phyloP scores from a whole-genome alignment of 202 grass and related monocot genomes.

The Tripidium arundinaceum region DNA sequence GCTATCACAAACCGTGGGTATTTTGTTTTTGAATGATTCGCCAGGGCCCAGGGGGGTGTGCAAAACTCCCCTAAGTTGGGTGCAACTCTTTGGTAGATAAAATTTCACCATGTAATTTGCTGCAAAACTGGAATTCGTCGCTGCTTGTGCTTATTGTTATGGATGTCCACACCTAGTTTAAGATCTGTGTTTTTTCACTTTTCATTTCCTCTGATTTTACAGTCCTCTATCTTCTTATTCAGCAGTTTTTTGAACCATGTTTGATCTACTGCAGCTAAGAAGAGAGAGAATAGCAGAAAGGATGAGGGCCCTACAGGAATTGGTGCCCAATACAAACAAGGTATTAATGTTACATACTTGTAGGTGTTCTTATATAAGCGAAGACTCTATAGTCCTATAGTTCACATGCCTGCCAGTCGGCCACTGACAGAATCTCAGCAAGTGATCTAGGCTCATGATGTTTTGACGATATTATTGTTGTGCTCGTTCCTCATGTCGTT shows the following conservation, averaged over 20 bases:
- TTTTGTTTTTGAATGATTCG: no score
- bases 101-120: no score
- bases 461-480: not conserved
- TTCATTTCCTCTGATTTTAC: not conserved
- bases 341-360: slow-evolving; percentile 34
- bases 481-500: not conserved
- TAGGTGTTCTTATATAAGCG: slow-evolving; percentile 30
- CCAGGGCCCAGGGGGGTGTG: no score
- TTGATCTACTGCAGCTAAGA: slow-evolving; percentile 66
- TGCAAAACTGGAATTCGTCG: no score
- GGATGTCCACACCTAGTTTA: not conserved
- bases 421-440: slow-evolving; percentile 43
- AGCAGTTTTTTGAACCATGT: slow-evolving; percentile 31
- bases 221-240: slow-evolving; percentile 25
- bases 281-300: slow-evolving; percentile 99
- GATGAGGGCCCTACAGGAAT: slow-evolving; percentile 90
- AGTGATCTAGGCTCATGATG: slow-evolving; percentile 30
- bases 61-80: no score
- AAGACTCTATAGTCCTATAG: not conserved
- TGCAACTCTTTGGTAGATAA: no score
- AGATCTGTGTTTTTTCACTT: not conserved
- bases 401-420: slow-evolving; percentile 35
- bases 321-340: slow-evolving; percentile 99
- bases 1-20: no score
- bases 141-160: not conserved